phyloP scores from a whole-genome alignment of 768 basidiomycete genomes.

The Phylloporus sp. region DNA sequence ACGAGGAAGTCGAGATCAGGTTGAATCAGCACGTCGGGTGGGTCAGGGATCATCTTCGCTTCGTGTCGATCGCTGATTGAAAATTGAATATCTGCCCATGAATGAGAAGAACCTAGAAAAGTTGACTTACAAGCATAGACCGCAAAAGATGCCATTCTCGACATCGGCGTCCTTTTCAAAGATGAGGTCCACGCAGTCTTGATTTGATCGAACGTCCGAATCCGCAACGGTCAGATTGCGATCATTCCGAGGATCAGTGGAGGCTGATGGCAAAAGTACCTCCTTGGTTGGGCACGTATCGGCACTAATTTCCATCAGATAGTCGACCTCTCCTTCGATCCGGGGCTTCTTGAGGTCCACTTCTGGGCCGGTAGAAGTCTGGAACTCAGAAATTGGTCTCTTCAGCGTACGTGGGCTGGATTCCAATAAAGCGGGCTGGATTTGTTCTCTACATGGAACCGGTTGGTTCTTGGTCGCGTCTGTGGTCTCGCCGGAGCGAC shows the following conservation, averaged over 20 bases:
- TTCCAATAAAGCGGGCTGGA: neutral
- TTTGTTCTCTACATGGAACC: neutral
- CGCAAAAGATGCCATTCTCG: slow-evolving; percentile 35
- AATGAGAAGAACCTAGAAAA: neutral
- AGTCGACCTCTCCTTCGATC: slow-evolving; percentile 5
- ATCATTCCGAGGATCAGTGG: neutral
- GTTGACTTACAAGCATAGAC: slow-evolving; percentile 50
- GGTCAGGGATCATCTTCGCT: slow-evolving; percentile 24
- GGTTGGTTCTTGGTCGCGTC: slow-evolving; percentile 1
- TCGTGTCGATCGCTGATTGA: slow-evolving; percentile 24
- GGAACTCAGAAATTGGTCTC: slow-evolving; percentile 13
- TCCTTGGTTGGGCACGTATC: neutral
- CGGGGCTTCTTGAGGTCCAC: slow-evolving; percentile 20
- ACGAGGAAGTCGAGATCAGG: slow-evolving; percentile 40
- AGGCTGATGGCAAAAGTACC: neutral
- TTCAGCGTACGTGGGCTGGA: slow-evolving; percentile 11
- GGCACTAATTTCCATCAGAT: neutral
- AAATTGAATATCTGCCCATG: neutral
- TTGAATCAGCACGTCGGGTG: slow-evolving; percentile 25
- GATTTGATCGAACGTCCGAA: slow-evolving; percentile 35
- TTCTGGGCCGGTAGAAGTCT: slow-evolving; percentile 3
- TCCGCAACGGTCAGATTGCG: neutral
- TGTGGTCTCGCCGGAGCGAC: neutral
- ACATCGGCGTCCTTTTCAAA: slow-evolving; percentile 32
- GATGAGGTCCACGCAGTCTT: slow-evolving; percentile 37